Percentiles rank a stretch among this genome's conserved stretches.
Evolutionary conservation across 805 yeast species (phyloP).

Genomic region (Ogataea neopini): DNA sequence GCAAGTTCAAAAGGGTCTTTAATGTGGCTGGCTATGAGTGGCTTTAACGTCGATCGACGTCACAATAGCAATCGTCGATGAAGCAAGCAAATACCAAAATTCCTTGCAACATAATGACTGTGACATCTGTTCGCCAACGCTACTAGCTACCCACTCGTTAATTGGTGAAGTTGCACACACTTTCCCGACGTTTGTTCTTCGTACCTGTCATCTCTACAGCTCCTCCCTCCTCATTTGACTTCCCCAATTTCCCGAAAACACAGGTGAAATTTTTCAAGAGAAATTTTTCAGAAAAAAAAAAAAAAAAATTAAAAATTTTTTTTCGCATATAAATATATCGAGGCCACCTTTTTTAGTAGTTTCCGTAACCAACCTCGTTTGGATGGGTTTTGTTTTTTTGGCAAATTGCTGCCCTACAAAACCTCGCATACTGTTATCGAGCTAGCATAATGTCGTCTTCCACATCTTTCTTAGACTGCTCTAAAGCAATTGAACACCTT

Average conservation of each 20-base stretch:
- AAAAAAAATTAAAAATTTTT: background rate
- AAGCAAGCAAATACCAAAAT: background rate
- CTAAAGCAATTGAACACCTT: constrained; percentile 70
- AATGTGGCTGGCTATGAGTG: too few relatives aligned
- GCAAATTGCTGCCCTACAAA: constrained; percentile 25
- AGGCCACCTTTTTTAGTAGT: background rate
- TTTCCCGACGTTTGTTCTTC: too few relatives aligned
- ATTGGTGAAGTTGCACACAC: too few relatives aligned
- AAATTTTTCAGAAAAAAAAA: background rate
- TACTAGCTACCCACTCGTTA: too few relatives aligned
- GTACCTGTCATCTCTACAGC: too few relatives aligned
- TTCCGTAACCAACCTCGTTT: background rate
- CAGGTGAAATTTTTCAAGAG: background rate
- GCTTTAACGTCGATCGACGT: background rate
- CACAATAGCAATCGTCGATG: background rate
- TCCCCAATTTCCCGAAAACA: background rate
- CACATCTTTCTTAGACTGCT: constrained; percentile 36
- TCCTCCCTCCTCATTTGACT: background rate
- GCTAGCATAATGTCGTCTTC: constrained; percentile 5
- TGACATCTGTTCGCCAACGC: too few relatives aligned
- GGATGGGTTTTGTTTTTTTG: constrained; percentile 22
- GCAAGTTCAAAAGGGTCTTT: too few relatives aligned
- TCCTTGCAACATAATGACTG: too few relatives aligned
- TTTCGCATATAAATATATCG: constrained; percentile 2
- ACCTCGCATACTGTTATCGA: constrained; percentile 7